Conservation (phyloP, 768 basidiomycete species). For the Leccinum aurantiacum region DNA sequence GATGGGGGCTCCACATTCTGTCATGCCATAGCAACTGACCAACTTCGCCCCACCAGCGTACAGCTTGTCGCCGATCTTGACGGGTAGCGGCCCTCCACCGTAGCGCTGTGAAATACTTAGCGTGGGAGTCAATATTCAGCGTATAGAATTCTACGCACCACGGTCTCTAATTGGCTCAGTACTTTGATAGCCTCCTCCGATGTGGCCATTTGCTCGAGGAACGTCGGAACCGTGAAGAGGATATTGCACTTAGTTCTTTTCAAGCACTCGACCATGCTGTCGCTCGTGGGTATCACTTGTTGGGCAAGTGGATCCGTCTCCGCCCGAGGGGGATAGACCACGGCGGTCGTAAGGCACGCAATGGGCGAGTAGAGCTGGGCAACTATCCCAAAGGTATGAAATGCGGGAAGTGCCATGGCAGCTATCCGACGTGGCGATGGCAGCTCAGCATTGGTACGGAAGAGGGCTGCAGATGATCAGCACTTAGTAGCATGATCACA, state of each 20-base stretch:
- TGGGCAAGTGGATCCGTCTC: constrained; percentile 17
- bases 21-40: constrained; percentile 38
- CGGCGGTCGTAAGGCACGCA: constrained; percentile 11
- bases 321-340: constrained; percentile 31
- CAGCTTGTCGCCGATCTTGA: constrained; percentile 36
- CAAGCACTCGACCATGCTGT: constrained; percentile 40
- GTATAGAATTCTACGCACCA: constrained; percentile 27
- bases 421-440: constrained; percentile 20
- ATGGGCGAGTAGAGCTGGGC: constrained; percentile 22
- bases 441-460: constrained; percentile 1
- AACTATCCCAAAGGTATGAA: constrained; percentile 26
- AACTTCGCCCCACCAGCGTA: constrained; percentile 35
- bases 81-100: constrained; percentile 40
- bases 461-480: constrained; percentile 6
- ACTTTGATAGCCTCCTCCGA: constrained; percentile 25
- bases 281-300: constrained; percentile 40
- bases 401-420: constrained; percentile 28
- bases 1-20: constrained; percentile 23
- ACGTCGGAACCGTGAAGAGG: constrained; percentile 38
- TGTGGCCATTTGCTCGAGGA: constrained; percentile 39
- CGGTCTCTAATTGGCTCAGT: constrained; percentile 25
- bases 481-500: not conserved
- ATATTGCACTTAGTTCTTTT: constrained; percentile 28
- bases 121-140: too few species aligned
- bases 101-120: constrained; percentile 27